Evolutionary conservation across 2,329 filamentous ascomycete genomes (phyloP), one percentile per base, ranked within the genome.

Genomic region (Anthostomella pinea): DNA sequence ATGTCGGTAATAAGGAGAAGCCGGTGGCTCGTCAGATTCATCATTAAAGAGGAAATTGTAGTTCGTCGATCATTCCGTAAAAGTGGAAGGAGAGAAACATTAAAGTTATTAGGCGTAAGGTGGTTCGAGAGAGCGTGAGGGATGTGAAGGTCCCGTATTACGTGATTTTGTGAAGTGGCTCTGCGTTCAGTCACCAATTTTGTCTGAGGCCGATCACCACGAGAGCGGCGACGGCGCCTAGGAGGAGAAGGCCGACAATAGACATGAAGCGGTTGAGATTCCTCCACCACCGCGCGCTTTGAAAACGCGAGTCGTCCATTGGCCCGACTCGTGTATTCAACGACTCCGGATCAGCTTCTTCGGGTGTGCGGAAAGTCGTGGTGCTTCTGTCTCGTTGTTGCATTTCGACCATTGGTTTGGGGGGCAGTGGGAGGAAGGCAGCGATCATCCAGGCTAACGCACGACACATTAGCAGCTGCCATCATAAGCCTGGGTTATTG

Each of bases 401-500:
- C 60, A 79, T 75, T 13, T 73, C 65, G 1, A 63, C 52, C 14
- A 68, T 63, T 7, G 80, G 75, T 36, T 73, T 72, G 2, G 68
- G 67, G 8, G 85, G 85, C 6, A 94, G 63, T 1, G 86, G 85
- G 9, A 93, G 68, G 35, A 90, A 72, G 1, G 87, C 77, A 2
- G 83, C 88, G 45, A 88, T 69, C 67, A 91, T 85, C 87, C 87
- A 94, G 37, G 83, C 84, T 83, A 49, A 31, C 35, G 28, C 43
- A 35, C 8, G 14, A 38, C 17, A 15, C 14, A 30, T 55, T 38
- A 55, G 43, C 32, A 28, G 35, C 13, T 34, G n/a, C n/a, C n/a
- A n/a, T n/a, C n/a, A n/a, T n/a, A n/a, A n/a, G n/a, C n/a, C n/a
- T n/a, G n/a, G n/a, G n/a, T n/a, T n/a, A n/a, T n/a, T n/a, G n/a